Evolutionary conservation across 768 basidiomycete species (phyloP), one percentile per base, ranked within the genome.

Genomic region (Steccherinum ochraceum): DNA sequence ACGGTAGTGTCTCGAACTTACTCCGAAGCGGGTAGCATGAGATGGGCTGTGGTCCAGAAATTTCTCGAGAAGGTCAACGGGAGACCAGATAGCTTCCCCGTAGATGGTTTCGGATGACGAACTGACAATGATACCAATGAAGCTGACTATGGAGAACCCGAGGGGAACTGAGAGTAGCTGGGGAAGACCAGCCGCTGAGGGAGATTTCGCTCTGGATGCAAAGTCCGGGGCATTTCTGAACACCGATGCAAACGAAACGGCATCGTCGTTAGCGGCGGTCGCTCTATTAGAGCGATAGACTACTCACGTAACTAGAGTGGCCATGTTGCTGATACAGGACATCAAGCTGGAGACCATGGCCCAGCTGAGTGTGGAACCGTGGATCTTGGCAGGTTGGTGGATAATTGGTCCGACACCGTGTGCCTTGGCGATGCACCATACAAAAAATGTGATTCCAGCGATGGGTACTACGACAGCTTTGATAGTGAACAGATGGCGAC

Each of bases 321-420:
- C 83, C 79, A 83, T 81, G 69, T 89, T 89, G 69, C 80, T 82
- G 66, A 92, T 83, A 66, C 84, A 89, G 13, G 79, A 81, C 81
- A 86, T 87, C 56, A 86, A 64, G 63, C 79, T 80, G 44, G 74
- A 70, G 23, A 87, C 75, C 82, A 89, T 88, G 13, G 77, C 76
- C 89, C 89, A 93, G 16, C 77, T 80, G 41, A 89, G 74, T 16
- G 77, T 78, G 21, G 79, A 78, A 27, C 89, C 89, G 55, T 80
- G 77, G 24, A 89, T 61, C 3, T 69, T 78, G 0, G 79, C 71
- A 12, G 83, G 80, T 53, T 84, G 83, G 39, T 72, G 75, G 48
- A 93, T 69, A 54, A 91, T 83, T 16, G 86, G 83, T 0, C 88
- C 87, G 5, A 89, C 80, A 25, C 89, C 89, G 47, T 81, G 78